Evolutionary conservation across 352 stramenopile genomes (phyloP).

Genomic region (Aphanomyces euteiches): DNA sequence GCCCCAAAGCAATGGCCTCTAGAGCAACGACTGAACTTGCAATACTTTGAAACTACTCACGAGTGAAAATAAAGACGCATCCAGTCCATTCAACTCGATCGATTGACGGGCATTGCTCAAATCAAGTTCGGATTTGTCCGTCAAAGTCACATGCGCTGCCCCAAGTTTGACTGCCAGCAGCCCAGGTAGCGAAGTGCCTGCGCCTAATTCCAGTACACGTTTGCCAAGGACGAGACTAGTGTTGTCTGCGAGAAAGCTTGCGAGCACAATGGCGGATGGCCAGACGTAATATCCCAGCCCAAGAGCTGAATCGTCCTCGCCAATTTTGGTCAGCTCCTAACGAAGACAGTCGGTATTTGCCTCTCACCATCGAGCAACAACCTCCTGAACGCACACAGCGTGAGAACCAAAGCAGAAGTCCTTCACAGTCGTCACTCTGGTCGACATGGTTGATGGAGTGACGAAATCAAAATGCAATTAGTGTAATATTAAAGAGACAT

Average conservation of each 20-base stretch:
- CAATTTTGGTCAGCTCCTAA: too few species aligned
- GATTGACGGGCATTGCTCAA: neutral
- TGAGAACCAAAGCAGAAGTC: too few species aligned
- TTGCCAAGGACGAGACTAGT: neutral
- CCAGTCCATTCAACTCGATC: constrained; percentile 11
- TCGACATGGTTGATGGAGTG: neutral
- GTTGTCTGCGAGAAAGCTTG: constrained; percentile 3
- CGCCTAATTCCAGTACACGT: constrained; percentile 14
- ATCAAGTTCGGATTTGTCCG: constrained; percentile 14
- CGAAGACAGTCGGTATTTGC: too few species aligned
- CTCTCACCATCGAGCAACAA: too few species aligned
- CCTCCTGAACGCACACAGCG: too few species aligned
- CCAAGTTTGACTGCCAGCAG: constrained; percentile 21
- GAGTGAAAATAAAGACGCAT: neutral
- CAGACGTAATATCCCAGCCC: constrained; percentile 25
- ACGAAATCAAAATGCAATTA: constrained; percentile 2
- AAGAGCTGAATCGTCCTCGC: neutral
- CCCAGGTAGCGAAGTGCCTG: constrained; percentile 21
- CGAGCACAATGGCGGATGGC: constrained; percentile 17
- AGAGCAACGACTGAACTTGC: neutral
- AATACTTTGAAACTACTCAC: neutral
- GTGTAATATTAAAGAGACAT: neutral
- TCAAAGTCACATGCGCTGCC: constrained; percentile 12
- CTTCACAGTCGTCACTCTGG: too few species aligned
- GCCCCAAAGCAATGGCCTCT: constrained; percentile 12